Evolutionary conservation across 495 filamentous ascomycete species (phyloP).

Genomic region (Symbiotaphrina buchneri): DNA sequence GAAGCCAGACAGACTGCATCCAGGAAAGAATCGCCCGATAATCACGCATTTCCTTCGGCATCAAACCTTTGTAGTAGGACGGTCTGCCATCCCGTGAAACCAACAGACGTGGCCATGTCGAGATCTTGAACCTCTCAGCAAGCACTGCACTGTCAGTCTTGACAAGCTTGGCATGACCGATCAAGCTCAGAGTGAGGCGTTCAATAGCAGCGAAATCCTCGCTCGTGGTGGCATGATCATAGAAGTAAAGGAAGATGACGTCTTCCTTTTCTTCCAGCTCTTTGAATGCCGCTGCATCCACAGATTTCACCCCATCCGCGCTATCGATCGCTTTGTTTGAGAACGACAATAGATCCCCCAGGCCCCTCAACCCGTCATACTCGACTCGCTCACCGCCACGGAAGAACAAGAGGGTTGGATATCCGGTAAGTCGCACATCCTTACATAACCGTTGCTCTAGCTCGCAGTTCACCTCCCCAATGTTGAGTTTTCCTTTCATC

Average conservation of each 20-base stretch:
- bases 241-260: constrained; percentile 92
- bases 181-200: constrained; percentile 58
- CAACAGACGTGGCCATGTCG: constrained; percentile 78
- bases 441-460: constrained; percentile 67
- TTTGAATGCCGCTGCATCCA: constrained; percentile 54
- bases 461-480: constrained; percentile 95
- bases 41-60: constrained; percentile 79
- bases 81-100: constrained; percentile 76
- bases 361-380: constrained; percentile 76
- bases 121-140: constrained; percentile 71
- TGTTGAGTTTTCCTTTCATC: constrained; percentile 67
- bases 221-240: constrained; percentile 75
- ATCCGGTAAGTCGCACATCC: constrained; percentile 54
- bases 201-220: constrained; percentile 87
- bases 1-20: constrained; percentile 94
- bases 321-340: constrained; percentile 69
- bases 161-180: constrained; percentile 79
- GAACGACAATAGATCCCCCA: constrained; percentile 76
- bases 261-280: constrained; percentile 81
- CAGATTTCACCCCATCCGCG: constrained; percentile 52
- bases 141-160: constrained; percentile 60
- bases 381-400: constrained; percentile 76
- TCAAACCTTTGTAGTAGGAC: constrained; percentile 65
- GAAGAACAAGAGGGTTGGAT: constrained; percentile 86
- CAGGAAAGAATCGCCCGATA: constrained; percentile 56